Conservation (phyloP, 768 basidiomycete genomes). For the Brasilioporus rufonigricans region DNA sequence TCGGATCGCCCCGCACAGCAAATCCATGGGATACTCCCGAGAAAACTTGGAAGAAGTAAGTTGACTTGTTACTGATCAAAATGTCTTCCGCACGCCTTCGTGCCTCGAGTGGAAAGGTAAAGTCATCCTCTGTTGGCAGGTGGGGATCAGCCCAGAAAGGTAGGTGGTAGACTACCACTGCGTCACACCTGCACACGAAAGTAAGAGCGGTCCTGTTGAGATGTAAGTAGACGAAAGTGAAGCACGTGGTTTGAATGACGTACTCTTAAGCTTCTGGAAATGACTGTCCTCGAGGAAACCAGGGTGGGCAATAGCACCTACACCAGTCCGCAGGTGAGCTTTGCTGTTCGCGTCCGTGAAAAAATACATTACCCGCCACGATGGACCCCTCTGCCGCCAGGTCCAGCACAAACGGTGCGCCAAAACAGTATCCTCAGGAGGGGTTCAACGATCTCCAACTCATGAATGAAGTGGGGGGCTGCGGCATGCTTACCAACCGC, state of each 20-base stretch:
- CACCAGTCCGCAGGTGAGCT: not conserved
- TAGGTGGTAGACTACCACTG: not conserved
- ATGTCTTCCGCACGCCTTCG: slow-evolving; percentile 57
- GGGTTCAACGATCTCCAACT: not conserved
- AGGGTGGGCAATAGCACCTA: slow-evolving; percentile 55
- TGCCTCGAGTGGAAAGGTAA: slow-evolving; percentile 48
- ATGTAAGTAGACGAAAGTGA: not conserved
- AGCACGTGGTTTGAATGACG: slow-evolving; percentile 10
- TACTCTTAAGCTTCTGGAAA: slow-evolving; percentile 49
- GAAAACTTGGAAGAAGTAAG: slow-evolving; percentile 57
- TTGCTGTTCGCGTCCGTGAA: not conserved
- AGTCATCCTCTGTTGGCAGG: slow-evolving; percentile 42
- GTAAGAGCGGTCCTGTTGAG: slow-evolving; percentile 20
- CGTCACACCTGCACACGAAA: slow-evolving; percentile 27
- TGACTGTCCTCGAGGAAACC: slow-evolving; percentile 50
- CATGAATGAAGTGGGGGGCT: not conserved
- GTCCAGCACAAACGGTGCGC: slow-evolving; percentile 49
- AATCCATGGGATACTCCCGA: slow-evolving; percentile 38
- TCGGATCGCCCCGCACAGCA: slow-evolving; percentile 23
- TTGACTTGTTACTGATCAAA: slow-evolving; percentile 43
- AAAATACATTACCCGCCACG: slow-evolving; percentile 38
- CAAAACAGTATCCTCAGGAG: slow-evolving; percentile 53
- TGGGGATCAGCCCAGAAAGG: not conserved
- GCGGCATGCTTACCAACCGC: slow-evolving; percentile 37
- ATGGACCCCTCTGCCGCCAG: slow-evolving; percentile 42